A percentile compares a stretch with the other conserved stretches of the same genome.
Conservation (phyloP, 2,329 filamentous ascomycete genomes). For the Paraphaeosphaeria sporulosa region DNA sequence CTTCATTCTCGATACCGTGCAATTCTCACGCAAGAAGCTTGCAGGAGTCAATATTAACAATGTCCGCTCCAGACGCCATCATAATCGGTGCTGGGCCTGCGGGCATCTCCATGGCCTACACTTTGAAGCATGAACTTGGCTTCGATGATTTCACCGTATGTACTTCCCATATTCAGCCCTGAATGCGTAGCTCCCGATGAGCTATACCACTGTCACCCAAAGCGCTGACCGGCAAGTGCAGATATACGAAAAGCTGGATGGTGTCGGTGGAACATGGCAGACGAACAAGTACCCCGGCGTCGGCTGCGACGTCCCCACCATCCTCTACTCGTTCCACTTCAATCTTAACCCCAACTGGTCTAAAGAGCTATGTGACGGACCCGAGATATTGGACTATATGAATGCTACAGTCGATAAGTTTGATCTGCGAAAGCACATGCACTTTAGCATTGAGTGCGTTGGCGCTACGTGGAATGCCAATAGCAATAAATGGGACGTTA, state of each 20-base stretch:
- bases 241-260: conserved; percentile 43
- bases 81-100: conserved; percentile 46
- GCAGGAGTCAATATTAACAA: too few species aligned
- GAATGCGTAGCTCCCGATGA: too few species aligned
- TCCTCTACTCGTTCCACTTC: conserved; percentile 53
- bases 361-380: conserved; percentile 52
- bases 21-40: too few species aligned
- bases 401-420: conserved; percentile 57
- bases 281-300: conserved; percentile 45
- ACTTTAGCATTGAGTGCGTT: conserved; percentile 55
- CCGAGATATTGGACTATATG: conserved; percentile 57
- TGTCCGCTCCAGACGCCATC: conserved; percentile 22
- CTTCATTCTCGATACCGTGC: too few species aligned
- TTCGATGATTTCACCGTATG: conserved; percentile 37
- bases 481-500: conserved; percentile 56
- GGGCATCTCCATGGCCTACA: conserved; percentile 45
- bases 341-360: conserved; percentile 55
- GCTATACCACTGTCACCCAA: too few species aligned
- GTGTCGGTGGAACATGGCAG: conserved; percentile 51
- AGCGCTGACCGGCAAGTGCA: too few species aligned
- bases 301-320: conserved; percentile 47
- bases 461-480: conserved; percentile 57
- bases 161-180: too few species aligned
- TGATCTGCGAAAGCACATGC: conserved; percentile 59
- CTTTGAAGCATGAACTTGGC: conserved; percentile 41